phyloP scores from a whole-genome alignment of 139 green algal species.

The Coelastrella sp. region DNA sequence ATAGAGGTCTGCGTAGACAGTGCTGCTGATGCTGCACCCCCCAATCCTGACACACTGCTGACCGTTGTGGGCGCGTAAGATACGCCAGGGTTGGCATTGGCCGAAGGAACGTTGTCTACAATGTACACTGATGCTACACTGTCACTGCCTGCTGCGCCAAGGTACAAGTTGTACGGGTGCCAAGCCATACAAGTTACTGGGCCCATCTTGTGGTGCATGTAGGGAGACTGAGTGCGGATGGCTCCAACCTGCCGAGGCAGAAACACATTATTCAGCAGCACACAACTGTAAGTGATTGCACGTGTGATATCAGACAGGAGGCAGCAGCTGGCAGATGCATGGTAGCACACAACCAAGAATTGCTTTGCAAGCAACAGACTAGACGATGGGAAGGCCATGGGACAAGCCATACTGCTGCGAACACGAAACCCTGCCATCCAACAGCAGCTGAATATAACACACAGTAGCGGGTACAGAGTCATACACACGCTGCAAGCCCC shows the following conservation, averaged over 20 bases:
- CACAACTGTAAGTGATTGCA: too few relatives aligned
- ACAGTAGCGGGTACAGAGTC: too few relatives aligned
- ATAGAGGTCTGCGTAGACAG: not conserved
- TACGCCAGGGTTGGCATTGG: not conserved
- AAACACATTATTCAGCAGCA: not conserved
- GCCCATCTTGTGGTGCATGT: slow-evolving; percentile 75
- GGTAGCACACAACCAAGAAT: too few relatives aligned
- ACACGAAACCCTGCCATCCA: too few relatives aligned
- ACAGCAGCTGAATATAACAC: too few relatives aligned
- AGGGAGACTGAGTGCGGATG: slow-evolving; percentile 77
- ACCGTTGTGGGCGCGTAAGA: slow-evolving; percentile 29
- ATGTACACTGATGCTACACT: slow-evolving; percentile 72
- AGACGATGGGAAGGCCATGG: too few relatives aligned
- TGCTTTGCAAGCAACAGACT: too few relatives aligned
- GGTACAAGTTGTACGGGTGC: slow-evolving; percentile 85
- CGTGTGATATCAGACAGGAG: too few relatives aligned
- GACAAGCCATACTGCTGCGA: too few relatives aligned
- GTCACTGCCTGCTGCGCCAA: slow-evolving; percentile 81
- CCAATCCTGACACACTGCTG: slow-evolving; percentile 11
- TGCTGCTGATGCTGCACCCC: not conserved
- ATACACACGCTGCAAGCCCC: too few relatives aligned
- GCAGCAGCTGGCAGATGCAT: too few relatives aligned
- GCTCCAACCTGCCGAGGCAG: slow-evolving; percentile 61
- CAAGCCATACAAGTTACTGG: slow-evolving; percentile 87
- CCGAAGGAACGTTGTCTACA: slow-evolving; percentile 54